phyloP scores from a whole-genome alignment of 2,329 filamentous ascomycete genomes.

The Neofusicoccum umdonicola region DNA sequence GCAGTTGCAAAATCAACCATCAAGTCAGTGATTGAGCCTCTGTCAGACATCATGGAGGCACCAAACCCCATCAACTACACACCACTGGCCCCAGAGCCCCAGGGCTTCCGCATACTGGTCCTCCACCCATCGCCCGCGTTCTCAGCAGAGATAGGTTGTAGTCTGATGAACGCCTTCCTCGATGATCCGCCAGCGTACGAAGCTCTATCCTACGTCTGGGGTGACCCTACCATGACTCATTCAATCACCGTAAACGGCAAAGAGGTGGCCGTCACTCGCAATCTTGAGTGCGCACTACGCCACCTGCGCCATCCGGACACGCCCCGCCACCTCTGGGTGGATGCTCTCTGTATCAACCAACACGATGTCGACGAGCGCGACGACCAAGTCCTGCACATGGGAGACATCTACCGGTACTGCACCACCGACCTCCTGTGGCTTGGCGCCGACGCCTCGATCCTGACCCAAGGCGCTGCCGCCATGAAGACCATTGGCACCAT shows the following conservation, averaged over 20 bases:
- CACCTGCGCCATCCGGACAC: slow-evolving; percentile 11
- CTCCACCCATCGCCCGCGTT: not conserved
- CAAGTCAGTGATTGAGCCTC: too few species aligned
- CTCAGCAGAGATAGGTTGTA: not conserved
- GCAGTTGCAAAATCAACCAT: too few species aligned
- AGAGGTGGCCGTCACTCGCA: not conserved
- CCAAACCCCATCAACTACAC: too few species aligned
- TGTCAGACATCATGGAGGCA: too few species aligned
- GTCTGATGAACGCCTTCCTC: not conserved
- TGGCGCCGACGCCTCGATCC: slow-evolving; percentile 8
- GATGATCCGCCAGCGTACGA: slow-evolving; percentile 10
- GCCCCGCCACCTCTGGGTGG: slow-evolving; percentile 20
- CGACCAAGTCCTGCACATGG: slow-evolving; percentile 18
- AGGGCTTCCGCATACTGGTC: not conserved
- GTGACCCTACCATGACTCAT: not conserved
- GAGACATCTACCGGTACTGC: slow-evolving; percentile 14
- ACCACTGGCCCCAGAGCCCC: too few species aligned
- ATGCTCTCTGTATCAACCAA: slow-evolving; percentile 21
- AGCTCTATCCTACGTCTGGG: slow-evolving; percentile 22
- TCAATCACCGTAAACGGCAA: slow-evolving; percentile 11
- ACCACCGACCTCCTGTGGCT: slow-evolving; percentile 15
- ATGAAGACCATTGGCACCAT: slow-evolving; percentile 24
- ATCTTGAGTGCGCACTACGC: slow-evolving; percentile 11
- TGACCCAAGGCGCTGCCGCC: slow-evolving; percentile 12
- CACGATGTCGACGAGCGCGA: slow-evolving; percentile 8